Evolutionary conservation across 1,139 yeast species (phyloP), one percentile per base, ranked within the genome.

Genomic region (Yamadazyma trypodendri): DNA sequence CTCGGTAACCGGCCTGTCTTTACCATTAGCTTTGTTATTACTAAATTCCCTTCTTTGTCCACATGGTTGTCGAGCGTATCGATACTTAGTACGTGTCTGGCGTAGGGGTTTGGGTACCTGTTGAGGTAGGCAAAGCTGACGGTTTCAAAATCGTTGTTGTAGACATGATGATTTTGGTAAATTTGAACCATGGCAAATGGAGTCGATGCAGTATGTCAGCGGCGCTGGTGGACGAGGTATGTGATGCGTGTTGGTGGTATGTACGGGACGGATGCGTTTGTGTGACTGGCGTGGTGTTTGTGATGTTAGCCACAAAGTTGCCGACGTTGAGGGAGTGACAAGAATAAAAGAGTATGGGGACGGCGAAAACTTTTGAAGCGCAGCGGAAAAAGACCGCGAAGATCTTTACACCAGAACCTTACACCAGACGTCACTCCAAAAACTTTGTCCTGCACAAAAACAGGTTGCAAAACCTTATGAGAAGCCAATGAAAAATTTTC

Each of bases 31-130:
- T 92, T 74, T 8, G 95, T 86, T 27, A 87, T 79, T 50, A 79
- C 75, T 36, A 89, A 70, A 38, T 80, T 68, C 15, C 95, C 95
- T 12, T 77, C 61, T 0, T 58, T 55, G 48, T 84, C 90, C 21
- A 84, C 69, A 46, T 66, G 61, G 32, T 68, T 68, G 31, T 79
- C 80, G 20, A 86, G 60, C 2, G 96, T 86, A 56, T 92, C 98
- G 28, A 81, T 81, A 11, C 95, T 83, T 33, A 83, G 67, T 11
- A 92, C 97, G 63, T 92, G 97, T n/a, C 79, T 66, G 28, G 97
- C 84, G 55, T 75, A 89, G 3, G 98, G 98, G 54, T 88, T 88
- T 2, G 96, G 96, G 55, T 87, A 88, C 50, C 94, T 68, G 61
- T 86, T 86, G 60, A 87, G 81, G 57, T 83, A 84, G 1, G 96